Evolutionary conservation across 306 rosid genomes (phyloP), one percentile per base, ranked within the genome.

Genomic region (Alnus rubra): DNA sequence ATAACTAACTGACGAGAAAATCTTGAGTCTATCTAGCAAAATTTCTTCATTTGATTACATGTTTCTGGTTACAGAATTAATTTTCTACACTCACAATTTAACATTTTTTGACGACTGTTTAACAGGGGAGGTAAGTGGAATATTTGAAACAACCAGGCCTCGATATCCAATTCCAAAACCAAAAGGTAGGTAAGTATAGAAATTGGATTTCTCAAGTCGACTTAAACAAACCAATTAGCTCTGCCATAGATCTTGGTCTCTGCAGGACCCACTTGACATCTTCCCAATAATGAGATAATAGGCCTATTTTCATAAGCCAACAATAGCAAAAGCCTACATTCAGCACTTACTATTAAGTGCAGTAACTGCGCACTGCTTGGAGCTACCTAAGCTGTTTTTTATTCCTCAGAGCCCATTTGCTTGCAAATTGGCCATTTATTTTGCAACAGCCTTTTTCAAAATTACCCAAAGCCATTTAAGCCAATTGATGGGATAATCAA

Each of bases 371-470:
- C 63, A 31, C 37, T 71, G 49, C 58, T 50, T 81, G 51, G 39
- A 65, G 60, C 79, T 11, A 67, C 14, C 39, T 73, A 42, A n/a
- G 52, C 60, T 64, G 33, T 9, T 35, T 30, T n/a, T 1, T 64
- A 53, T 59, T 30, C 3, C 5, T 19, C 39, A 72, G 65, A 72
- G 58, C 42, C 79, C 67, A 48, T 15, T 71, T 48, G 45, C 67
- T 16, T 67, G 64, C 33, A 67, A 55, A 50, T 81, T 76, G 47
- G 56, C 48, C 68, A 44, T 73, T 55, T 55, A 70, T 33, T n/a
- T 68, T 14, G 42, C 55, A 71, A 50, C 33, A 65, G 30, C 56
- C 67, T 64, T 30, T 16, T 9, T 13, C 28, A 30, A 42, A 53
- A 19, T 37, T 68, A 37, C 42, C 37, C 39, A 60, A 4, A 55